Conservation (phyloP, 345 rosid species). For the Turritis glabra region DNA sequence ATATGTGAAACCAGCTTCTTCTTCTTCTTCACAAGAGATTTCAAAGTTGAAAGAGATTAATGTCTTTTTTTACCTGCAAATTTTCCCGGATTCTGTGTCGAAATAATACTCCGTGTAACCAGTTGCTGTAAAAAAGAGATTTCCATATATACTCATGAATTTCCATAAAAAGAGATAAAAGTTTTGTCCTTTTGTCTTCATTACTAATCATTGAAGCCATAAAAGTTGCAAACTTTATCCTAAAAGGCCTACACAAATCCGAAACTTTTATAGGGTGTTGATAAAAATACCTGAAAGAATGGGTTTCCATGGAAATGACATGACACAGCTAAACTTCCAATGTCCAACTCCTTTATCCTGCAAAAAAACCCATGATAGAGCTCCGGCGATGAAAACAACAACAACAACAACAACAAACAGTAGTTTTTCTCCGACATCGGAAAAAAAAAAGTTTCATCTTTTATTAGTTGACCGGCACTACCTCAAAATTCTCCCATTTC, state of each 20-base stretch:
- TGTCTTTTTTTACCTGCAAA: conserved; percentile 63
- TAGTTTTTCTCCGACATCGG: background rate
- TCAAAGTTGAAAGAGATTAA: background rate
- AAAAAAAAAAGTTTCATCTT: background rate
- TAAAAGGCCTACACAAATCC: background rate
- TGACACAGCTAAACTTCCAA: conserved; percentile 86
- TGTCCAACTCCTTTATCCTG: conserved; percentile 93
- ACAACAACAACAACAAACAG: no score
- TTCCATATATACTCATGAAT: background rate
- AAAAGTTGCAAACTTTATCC: conserved; percentile 29
- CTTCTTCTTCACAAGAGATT: background rate
- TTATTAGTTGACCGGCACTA: conserved; percentile 15
- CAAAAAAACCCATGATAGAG: conserved; percentile 19
- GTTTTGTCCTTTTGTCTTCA: background rate
- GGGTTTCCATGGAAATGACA: conserved; percentile 98
- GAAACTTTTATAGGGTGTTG: background rate
- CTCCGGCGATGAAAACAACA: background rate
- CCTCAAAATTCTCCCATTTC: conserved; percentile 93
- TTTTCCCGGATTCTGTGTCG: conserved; percentile 66
- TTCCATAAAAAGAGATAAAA: background rate
- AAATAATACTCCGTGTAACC: conserved; percentile 89
- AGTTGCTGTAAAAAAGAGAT: conserved; percentile 57
- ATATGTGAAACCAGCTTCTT: background rate
- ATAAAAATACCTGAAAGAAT: conserved; percentile 73
- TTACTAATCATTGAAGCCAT: conserved; percentile 4